A percentile compares a stretch with the other conserved stretches of the same genome.
Evolutionary conservation across 306 rosid species (phyloP).

Genomic region (Bauhinia variegata): DNA sequence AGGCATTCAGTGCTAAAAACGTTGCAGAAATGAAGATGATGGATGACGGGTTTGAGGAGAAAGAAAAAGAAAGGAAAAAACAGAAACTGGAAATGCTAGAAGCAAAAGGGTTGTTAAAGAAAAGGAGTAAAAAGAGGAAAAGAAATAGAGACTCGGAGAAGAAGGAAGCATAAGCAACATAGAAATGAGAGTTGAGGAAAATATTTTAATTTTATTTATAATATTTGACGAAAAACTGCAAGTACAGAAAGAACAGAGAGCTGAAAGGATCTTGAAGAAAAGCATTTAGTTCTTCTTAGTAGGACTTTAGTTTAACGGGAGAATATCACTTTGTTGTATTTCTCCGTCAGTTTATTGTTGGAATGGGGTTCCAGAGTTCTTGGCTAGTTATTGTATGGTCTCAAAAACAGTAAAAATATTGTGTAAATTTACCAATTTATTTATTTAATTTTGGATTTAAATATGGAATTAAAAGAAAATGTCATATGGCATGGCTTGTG

Average conservation of each 20-base stretch:
- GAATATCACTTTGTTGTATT: no score
- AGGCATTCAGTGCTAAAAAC: conserved; percentile 80
- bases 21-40: conserved; percentile 80
- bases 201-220: no score
- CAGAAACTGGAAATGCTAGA: conserved; percentile 63
- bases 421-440: no score
- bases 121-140: conserved; percentile 57
- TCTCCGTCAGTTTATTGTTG: not conserved
- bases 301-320: no score
- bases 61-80: conserved; percentile 68
- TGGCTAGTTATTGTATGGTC: no score
- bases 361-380: not conserved
- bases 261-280: conserved; percentile 25
- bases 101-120: conserved; percentile 71
- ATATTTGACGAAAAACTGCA: no score
- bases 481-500: no score
- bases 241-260: not conserved
- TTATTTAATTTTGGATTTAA: no score
- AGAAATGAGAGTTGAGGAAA: no score
- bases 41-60: conserved; percentile 83
- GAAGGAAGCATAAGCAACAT: conserved; percentile 9
- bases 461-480: no score
- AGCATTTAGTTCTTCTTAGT: not conserved
- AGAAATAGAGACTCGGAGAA: conserved; percentile 40
- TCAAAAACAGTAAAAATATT: no score